These are phyloP conservation scores for Rhizophora mangle DNA, from an alignment of 345 rosid genomes.

Conservation along the genomic window DNA sequence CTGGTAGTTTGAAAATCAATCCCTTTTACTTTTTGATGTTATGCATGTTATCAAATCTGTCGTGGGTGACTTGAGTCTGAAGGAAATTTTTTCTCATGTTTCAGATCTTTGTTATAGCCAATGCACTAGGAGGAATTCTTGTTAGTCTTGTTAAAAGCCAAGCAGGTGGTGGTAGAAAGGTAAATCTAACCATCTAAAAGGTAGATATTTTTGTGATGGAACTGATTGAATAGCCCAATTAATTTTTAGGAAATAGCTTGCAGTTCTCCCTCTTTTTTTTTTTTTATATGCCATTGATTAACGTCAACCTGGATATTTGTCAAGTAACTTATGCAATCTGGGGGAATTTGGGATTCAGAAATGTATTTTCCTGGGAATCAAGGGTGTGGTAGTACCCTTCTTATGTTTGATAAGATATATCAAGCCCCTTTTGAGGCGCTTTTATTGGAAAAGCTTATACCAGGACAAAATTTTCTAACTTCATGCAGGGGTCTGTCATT, in stretches of 20 bases:
- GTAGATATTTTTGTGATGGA: neutral
- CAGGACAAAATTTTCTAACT: constrained; percentile 5
- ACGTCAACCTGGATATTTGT: neutral
- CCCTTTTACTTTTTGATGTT: neutral
- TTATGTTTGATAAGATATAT: too few relatives aligned
- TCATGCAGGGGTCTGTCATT: constrained; percentile 80
- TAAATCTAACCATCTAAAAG: constrained; percentile 15
- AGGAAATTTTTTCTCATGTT: constrained; percentile 6
- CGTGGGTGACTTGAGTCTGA: neutral
- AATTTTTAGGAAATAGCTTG: neutral
- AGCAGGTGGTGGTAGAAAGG: constrained; percentile 98
- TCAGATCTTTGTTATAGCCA: constrained; percentile 73
- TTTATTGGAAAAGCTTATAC: neutral
- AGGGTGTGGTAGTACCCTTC: too few relatives aligned
- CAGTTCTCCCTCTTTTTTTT: neutral
- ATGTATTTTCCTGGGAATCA: neutral
- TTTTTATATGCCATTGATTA: neutral
- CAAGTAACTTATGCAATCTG: neutral
- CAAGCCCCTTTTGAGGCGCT: too few relatives aligned
- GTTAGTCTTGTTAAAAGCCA: constrained; percentile 89
- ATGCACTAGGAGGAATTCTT: constrained; percentile 91
- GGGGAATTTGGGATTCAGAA: neutral
- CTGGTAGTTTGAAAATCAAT: neutral
- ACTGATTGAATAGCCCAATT: neutral
- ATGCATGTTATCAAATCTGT: constrained; percentile 1